Evolutionary conservation across 1,139 yeast genomes (phyloP).

Genomic region (Taphrina populina): DNA sequence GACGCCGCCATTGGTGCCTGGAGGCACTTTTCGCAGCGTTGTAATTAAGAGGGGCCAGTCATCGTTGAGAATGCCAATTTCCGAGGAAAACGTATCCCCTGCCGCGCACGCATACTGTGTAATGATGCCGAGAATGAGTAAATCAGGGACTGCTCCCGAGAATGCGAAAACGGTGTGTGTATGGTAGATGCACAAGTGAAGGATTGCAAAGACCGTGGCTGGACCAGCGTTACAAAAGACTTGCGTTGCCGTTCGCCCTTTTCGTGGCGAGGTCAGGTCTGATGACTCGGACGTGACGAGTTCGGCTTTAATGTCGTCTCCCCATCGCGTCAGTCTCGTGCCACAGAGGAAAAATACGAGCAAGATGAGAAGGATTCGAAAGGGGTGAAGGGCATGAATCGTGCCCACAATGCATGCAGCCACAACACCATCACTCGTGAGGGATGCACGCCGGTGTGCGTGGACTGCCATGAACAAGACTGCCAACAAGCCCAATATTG

Average conservation of each 20-base stretch:
- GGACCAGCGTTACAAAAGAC: constrained; percentile 30
- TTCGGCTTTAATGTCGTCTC: constrained; percentile 35
- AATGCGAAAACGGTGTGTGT: not conserved
- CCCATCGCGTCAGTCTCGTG: constrained; percentile 48
- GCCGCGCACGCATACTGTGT: constrained; percentile 52
- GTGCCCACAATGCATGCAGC: constrained; percentile 49
- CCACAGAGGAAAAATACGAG: constrained; percentile 49
- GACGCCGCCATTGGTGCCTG: constrained; percentile 55
- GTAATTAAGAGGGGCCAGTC: constrained; percentile 49
- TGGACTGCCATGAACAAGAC: constrained; percentile 20
- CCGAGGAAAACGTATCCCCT: constrained; percentile 55
- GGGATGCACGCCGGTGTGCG: constrained; percentile 43
- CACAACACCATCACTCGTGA: constrained; percentile 48
- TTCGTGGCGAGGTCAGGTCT: constrained; percentile 2
- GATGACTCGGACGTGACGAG: constrained; percentile 27
- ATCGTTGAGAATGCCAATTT: constrained; percentile 51
- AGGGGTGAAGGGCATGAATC: constrained; percentile 48
- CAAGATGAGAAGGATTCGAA: constrained; percentile 46
- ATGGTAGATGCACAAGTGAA: constrained; percentile 22
- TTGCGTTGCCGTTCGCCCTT: constrained; percentile 37
- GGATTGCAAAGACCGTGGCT: constrained; percentile 6
- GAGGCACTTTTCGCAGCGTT: constrained; percentile 50
- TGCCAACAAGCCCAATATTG: constrained; percentile 21
- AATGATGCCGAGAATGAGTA: constrained; percentile 45
- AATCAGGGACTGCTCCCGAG: constrained; percentile 14